phyloP scores from a whole-genome alignment of 768 basidiomycete genomes.

The Lentinula sp. region DNA sequence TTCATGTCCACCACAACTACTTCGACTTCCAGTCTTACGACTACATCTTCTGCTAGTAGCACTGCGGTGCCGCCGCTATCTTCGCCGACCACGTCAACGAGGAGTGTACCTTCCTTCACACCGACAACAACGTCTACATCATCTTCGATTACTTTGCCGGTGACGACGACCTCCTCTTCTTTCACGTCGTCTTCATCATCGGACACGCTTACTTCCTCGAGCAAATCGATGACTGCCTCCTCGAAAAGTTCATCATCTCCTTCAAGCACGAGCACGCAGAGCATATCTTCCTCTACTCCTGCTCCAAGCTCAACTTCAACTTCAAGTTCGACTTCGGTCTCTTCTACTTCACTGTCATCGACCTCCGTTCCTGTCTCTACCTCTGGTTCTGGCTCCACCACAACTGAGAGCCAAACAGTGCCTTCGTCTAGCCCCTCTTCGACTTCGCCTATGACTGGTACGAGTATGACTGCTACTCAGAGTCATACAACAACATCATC shows the following conservation, averaged over 20 bases:
- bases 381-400: neutral
- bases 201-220: neutral
- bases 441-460: neutral
- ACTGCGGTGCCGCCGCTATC: neutral
- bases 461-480: neutral
- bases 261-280: neutral
- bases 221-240: neutral
- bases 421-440: neutral
- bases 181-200: neutral
- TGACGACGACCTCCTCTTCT: neutral
- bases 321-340: neutral
- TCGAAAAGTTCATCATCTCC: neutral
- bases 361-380: neutral
- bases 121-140: neutral
- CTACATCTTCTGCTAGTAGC: neutral
- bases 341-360: neutral
- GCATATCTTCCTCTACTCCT: neutral
- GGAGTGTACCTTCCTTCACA: neutral
- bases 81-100: neutral
- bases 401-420: neutral
- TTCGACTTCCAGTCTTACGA: neutral
- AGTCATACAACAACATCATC: neutral
- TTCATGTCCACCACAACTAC: neutral
- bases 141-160: neutral
- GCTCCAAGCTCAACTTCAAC: neutral